Percentiles rank a stretch among this genome's conserved stretches.
phyloP scores from a whole-genome alignment of 1,139 yeast species.

The Scheffersomyces lignicola region DNA sequence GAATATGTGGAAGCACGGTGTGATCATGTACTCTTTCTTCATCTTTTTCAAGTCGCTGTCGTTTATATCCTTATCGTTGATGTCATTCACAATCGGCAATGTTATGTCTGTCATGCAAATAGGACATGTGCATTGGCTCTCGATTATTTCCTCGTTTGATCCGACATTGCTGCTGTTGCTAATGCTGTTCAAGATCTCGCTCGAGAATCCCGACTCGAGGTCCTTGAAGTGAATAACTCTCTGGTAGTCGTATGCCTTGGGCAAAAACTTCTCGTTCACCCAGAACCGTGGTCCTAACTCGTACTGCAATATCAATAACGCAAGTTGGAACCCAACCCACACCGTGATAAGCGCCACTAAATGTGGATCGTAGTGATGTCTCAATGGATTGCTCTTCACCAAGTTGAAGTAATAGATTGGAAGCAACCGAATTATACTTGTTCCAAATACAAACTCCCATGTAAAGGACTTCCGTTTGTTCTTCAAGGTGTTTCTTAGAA shows the following conservation, averaged over 20 bases:
- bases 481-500: slow-evolving; percentile 71
- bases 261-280: slow-evolving; percentile 70
- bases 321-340: slow-evolving; percentile 62
- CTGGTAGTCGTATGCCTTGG: slow-evolving; percentile 82
- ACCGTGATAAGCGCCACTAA: slow-evolving; percentile 44
- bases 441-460: slow-evolving; percentile 72
- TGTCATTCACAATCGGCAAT: slow-evolving; percentile 45
- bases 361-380: slow-evolving; percentile 54
- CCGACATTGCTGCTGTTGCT: slow-evolving; percentile 12
- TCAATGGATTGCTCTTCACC: slow-evolving; percentile 40
- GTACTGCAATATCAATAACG: slow-evolving; percentile 59
- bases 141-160: slow-evolving; percentile 25
- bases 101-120: slow-evolving; percentile 83
- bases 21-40: slow-evolving; percentile 69
- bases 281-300: slow-evolving; percentile 80
- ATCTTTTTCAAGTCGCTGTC: slow-evolving; percentile 17
- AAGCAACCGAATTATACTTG: slow-evolving; percentile 57
- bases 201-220: slow-evolving; percentile 56
- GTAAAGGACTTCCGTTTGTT: slow-evolving; percentile 67
- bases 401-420: slow-evolving; percentile 68
- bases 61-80: slow-evolving; percentile 16
- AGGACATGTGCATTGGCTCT: slow-evolving; percentile 65
- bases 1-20: slow-evolving; percentile 90
- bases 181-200: slow-evolving; percentile 33
- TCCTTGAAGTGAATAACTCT: slow-evolving; percentile 61